Conservation (phyloP, 371 early-diverging fungal species). For the Circinella minor region DNA sequence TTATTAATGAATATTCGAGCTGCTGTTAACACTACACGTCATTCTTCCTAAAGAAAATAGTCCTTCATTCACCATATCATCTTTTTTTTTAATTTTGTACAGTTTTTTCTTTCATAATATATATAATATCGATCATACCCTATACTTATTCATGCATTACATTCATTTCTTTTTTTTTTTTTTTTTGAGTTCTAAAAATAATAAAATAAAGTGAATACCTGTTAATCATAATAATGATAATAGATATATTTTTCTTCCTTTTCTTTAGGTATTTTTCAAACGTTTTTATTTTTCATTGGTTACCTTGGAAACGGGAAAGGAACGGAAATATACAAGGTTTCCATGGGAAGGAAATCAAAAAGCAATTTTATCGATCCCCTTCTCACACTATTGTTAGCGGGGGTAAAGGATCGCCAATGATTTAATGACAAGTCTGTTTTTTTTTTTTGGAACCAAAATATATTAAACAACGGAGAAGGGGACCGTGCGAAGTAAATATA, state of each 20-base stretch:
- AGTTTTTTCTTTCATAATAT: too few species aligned
- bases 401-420: constrained; percentile 1
- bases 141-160: too few species aligned
- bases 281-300: neutral
- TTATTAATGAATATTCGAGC: constrained; percentile 47
- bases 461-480: neutral
- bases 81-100: too few species aligned
- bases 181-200: too few species aligned
- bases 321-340: neutral
- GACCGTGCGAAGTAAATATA: too few species aligned
- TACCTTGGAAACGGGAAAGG: neutral
- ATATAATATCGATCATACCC: too few species aligned
- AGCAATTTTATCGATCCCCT: neutral
- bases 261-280: too few species aligned
- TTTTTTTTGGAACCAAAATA: neutral
- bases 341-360: neutral
- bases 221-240: too few species aligned
- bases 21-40: constrained; percentile 35
- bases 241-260: too few species aligned
- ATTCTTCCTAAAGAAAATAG: neutral
- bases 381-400: too few species aligned
- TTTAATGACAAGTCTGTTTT: constrained; percentile 6
- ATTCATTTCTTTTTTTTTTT: too few species aligned
- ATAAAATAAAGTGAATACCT: too few species aligned
- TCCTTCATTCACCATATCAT: neutral